Conservation (phyloP, 495 filamentous ascomycete species). For the Xylaria acuta region DNA sequence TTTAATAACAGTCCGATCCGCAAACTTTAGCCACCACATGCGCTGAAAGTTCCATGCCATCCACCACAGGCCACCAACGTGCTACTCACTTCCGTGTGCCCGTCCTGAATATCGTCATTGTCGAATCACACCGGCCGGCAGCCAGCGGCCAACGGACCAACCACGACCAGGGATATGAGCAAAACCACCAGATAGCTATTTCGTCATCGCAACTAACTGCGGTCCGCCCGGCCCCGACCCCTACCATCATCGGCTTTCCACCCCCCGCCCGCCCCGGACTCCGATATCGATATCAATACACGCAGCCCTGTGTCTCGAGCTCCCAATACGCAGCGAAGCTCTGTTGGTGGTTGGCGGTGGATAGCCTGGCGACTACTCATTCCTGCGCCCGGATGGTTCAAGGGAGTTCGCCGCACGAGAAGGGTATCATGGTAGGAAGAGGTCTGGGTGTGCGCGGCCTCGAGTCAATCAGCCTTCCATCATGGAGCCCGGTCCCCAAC, state of each 20-base stretch:
- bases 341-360: not conserved
- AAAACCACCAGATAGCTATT: constrained; percentile 3
- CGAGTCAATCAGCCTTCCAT: constrained; percentile 32
- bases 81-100: not conserved
- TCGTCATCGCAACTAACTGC: constrained; percentile 22
- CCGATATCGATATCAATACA: not conserved
- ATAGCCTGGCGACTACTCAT: not conserved
- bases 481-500: constrained; percentile 49
- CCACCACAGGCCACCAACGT: constrained; percentile 5
- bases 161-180: not conserved
- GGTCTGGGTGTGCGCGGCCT: constrained; percentile 35
- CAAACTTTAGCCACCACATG: constrained; percentile 11
- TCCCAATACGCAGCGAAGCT: constrained; percentile 1
- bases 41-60: not conserved
- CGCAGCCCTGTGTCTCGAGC: not conserved
- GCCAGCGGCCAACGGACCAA: not conserved
- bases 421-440: constrained; percentile 38
- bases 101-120: constrained; percentile 1
- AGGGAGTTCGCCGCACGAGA: constrained; percentile 14
- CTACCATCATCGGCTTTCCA: not conserved
- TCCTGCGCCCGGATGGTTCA: constrained; percentile 16
- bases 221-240: not conserved
- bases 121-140: constrained; percentile 1
- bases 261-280: constrained; percentile 5
- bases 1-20: not conserved